phyloP scores from a whole-genome alignment of 1,139 yeast species.

The Zygotorulaspora mrakii region DNA sequence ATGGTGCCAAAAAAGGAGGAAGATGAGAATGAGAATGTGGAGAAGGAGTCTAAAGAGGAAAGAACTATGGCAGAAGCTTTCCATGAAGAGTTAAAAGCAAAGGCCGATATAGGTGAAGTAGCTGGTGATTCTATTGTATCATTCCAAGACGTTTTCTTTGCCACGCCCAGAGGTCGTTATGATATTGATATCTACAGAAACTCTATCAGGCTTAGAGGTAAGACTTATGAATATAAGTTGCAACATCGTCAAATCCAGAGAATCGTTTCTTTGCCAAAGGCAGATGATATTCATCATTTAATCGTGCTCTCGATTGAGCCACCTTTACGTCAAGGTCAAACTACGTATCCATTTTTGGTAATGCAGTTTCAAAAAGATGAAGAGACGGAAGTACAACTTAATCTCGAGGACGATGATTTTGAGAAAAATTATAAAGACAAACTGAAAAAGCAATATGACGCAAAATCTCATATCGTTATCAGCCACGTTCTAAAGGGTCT shows the following conservation, averaged over 20 bases:
- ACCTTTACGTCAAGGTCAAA: constrained; percentile 91
- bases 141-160: constrained; percentile 82
- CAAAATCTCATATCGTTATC: constrained; percentile 83
- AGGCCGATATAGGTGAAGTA: constrained; percentile 93
- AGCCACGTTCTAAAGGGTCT: constrained; percentile 88
- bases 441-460: constrained; percentile 69
- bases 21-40: constrained; percentile 40
- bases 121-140: constrained; percentile 97
- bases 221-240: constrained; percentile 94
- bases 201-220: constrained; percentile 90
- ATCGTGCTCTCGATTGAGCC: constrained; percentile 91
- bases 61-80: constrained; percentile 78
- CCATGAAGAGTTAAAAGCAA: constrained; percentile 86
- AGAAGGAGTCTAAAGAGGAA: constrained; percentile 49
- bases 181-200: constrained; percentile 91
- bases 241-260: constrained; percentile 89
- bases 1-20: constrained; percentile 21
- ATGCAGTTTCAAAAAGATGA: constrained; percentile 87
- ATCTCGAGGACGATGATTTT: constrained; percentile 78
- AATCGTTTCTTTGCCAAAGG: constrained; percentile 86
- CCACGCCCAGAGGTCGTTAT: constrained; percentile 97
- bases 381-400: constrained; percentile 85
- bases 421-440: constrained; percentile 72
- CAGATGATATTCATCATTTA: constrained; percentile 88
- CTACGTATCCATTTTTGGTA: constrained; percentile 88